Conservation (phyloP, 202 grass and related monocot genomes). For the Carex arenaria region DNA sequence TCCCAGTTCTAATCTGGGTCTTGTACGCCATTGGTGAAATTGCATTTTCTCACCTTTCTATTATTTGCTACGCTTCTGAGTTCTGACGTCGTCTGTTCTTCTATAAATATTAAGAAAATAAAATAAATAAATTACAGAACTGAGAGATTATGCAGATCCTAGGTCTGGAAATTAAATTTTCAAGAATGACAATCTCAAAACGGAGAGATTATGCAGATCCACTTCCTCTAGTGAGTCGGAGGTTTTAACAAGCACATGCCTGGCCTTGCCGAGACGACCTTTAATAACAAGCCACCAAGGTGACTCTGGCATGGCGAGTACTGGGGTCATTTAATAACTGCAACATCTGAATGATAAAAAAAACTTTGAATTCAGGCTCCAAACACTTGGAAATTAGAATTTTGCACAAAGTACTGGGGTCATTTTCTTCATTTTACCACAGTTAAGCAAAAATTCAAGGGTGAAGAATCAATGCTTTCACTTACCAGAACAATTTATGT, state of each 20-base stretch:
- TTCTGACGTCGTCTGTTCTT: no score
- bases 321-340: conserved; percentile 30
- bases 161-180: no score
- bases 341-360: conserved; percentile 38
- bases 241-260: conserved; percentile 49
- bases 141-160: no score
- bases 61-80: no score
- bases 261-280: conserved; percentile 51
- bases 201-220: no score
- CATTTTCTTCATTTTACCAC: background rate
- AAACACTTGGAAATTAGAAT: background rate
- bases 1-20: no score
- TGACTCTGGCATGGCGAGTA: conserved; percentile 86
- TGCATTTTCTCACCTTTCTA: no score
- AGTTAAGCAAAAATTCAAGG: background rate
- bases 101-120: no score
- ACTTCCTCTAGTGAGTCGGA: conserved; percentile 62
- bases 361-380: background rate
- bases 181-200: no score
- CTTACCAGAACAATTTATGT: background rate
- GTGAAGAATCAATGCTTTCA: background rate
- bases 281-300: conserved; percentile 91
- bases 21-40: no score
- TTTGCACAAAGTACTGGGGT: background rate
- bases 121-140: no score